phyloP scores from a whole-genome alignment of 306 rosid genomes.

The Prunus salicina region DNA sequence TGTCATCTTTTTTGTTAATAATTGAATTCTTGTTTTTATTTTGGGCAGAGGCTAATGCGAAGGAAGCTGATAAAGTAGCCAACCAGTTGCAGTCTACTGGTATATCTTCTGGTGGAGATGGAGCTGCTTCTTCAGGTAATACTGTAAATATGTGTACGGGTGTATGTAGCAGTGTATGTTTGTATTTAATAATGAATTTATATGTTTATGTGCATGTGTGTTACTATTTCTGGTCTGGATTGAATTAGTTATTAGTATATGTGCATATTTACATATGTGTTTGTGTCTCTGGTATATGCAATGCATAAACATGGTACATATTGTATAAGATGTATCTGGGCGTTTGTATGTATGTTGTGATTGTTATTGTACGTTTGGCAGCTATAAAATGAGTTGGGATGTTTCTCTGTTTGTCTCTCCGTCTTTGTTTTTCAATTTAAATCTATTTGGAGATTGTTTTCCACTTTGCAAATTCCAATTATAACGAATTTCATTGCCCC shows the following conservation, averaged over 20 bases:
- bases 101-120: conserved; percentile 58
- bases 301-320: neutral
- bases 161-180: neutral
- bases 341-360: neutral
- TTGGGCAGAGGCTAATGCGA: conserved; percentile 59
- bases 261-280: neutral
- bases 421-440: neutral
- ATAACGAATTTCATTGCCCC: neutral
- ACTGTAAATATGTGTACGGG: neutral
- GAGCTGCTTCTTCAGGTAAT: conserved; percentile 86
- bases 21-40: neutral
- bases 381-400: neutral
- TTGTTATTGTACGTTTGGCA: conserved; percentile 17
- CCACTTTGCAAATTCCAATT: conserved; percentile 10
- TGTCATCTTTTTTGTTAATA: neutral
- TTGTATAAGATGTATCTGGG: no score
- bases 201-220: neutral
- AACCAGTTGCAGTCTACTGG: conserved; percentile 65
- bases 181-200: neutral
- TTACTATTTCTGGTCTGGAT: neutral
- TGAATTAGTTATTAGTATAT: neutral
- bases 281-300: neutral
- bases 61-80: conserved; percentile 63
- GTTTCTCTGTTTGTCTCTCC: neutral
- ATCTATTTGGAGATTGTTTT: neutral